phyloP scores from a whole-genome alignment of 495 filamentous ascomycete genomes.

The Halenospora varia region DNA sequence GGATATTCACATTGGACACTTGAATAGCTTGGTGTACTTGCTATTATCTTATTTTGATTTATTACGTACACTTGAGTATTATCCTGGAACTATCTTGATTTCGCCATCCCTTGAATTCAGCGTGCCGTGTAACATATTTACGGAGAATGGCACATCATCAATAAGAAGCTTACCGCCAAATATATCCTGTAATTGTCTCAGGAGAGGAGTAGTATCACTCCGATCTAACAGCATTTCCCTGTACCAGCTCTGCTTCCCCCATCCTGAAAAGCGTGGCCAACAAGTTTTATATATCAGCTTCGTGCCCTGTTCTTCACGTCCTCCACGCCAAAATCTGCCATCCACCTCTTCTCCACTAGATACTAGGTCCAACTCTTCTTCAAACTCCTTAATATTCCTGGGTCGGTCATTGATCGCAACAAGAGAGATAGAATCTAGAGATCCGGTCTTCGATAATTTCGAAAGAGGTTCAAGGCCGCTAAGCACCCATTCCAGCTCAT shows the following conservation, averaged over 20 bases:
- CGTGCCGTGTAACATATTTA: neutral
- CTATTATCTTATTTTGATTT: too few species aligned
- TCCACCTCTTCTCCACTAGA: conserved; percentile 15
- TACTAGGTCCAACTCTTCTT: conserved; percentile 15
- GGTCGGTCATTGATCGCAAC: conserved; percentile 16
- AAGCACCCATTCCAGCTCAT: conserved; percentile 24
- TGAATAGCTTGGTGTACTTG: too few species aligned
- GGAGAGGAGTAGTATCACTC: conserved; percentile 15
- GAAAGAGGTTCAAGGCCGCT: conserved; percentile 9
- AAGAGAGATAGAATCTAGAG: conserved; percentile 16
- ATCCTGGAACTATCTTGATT: conserved; percentile 7
- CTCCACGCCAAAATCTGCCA: conserved; percentile 16
- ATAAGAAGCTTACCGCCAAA: conserved; percentile 20
- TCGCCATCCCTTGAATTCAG: conserved; percentile 22
- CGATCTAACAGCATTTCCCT: conserved; percentile 23
- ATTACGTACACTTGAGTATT: too few species aligned
- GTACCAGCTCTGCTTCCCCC: conserved; percentile 25
- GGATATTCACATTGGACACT: too few species aligned
- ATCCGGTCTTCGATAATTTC: conserved; percentile 5
- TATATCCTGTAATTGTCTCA: conserved; percentile 12
- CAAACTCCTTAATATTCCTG: conserved; percentile 15
- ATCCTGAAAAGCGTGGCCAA: conserved; percentile 23
- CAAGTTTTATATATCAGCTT: conserved; percentile 15
- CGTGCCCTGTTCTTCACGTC: neutral
- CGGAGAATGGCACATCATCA: conserved; percentile 13